Base-by-base conservation (phyloP, 352 stramenopile genomes). In the Globisporangium nagaii region DNA sequence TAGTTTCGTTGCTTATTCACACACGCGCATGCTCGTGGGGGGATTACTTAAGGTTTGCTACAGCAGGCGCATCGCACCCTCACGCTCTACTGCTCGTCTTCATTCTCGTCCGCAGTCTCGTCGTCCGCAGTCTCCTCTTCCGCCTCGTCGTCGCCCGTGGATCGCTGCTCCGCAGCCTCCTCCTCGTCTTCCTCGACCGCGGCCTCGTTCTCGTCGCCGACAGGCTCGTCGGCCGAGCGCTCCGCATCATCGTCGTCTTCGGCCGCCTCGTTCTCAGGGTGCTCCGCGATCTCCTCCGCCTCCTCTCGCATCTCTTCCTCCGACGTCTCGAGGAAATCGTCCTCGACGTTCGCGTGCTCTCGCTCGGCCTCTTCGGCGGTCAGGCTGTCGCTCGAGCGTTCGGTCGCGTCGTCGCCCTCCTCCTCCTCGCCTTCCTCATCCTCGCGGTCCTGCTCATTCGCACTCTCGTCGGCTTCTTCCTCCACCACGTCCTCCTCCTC, bases 201-300 rank as follows among this genome's bases (percentile, higher is more conserved):
- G 22, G 22, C 34, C 24, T 55, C 48, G 15, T 53, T 40, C 31
- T 56, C 50, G 11, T 48, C 50, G n/a, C 20, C 50, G 28, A n/a
- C n/a, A n/a, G n/a, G n/a, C n/a, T n/a, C n/a, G n/a, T n/a, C n/a
- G n/a, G n/a, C n/a, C n/a, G n/a, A n/a, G n/a, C n/a, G 19, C 1
- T 55, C 34, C 1, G 20, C 28, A 10, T 39, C 50, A n/a, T 48
- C 37, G 4, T 46, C 49, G 2, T 28, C 27, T 13, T 47, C 30
- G 39, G n/a, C 27, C 11, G 34, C 39, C 2, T 20, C 25, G 2
- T 30, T n/a, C 20, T n/a, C 20, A 12, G 15, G 12, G 36, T 56
- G 50, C 37, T 56, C 50, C n/a, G 50, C 50, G 27, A 47, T 25
- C 50, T 56, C 50, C 10, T 56, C 50, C 8, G 17, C 9, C 19